These are phyloP conservation scores for Aspergillus pseudoglaucus DNA, from an alignment of 2,329 filamentous ascomycete species.

Conservation along the genomic window DNA sequence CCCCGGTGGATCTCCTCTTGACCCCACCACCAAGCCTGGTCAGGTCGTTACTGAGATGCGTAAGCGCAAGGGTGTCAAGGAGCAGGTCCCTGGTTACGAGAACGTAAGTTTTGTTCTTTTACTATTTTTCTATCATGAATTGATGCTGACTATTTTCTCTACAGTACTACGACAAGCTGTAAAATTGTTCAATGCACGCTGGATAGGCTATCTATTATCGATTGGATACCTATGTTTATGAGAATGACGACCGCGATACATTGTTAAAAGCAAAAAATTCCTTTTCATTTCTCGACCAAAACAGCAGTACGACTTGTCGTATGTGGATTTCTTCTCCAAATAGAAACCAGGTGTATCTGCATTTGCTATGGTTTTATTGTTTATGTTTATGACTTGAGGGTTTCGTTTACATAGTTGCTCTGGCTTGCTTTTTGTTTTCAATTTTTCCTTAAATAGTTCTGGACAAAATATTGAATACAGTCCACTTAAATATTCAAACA, in stretches of 20 bases:
- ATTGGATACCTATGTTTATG: constrained; percentile 34
- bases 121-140: not conserved
- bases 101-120: constrained; percentile 64
- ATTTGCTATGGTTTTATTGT: constrained; percentile 24
- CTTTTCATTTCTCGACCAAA: constrained; percentile 21
- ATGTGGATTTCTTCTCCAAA: constrained; percentile 24
- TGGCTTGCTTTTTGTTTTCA: constrained; percentile 9
- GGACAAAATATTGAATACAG: constrained; percentile 1
- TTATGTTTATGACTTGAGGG: constrained; percentile 24
- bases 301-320: constrained; percentile 16
- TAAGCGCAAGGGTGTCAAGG: constrained; percentile 99
- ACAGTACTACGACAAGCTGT: constrained; percentile 99
- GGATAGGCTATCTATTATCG: constrained; percentile 37
- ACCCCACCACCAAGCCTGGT: constrained; percentile 74
- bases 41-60: constrained; percentile 80
- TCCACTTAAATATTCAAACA: not conserved
- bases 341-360: constrained; percentile 24
- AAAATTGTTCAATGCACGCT: constrained; percentile 45
- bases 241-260: constrained; percentile 40
- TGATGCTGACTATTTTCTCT: constrained; percentile 17
- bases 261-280: constrained; percentile 26
- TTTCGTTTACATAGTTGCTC: constrained; percentile 19
- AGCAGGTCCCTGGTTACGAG: constrained; percentile 82
- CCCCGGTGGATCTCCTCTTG: constrained; percentile 86
- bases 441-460: constrained; percentile 13